Percentiles rank a stretch among this genome's conserved stretches.
These are phyloP conservation scores for Rutstroemia sp. DNA, from an alignment of 2,329 filamentous ascomycete species.

Conservation along the genomic window DNA sequence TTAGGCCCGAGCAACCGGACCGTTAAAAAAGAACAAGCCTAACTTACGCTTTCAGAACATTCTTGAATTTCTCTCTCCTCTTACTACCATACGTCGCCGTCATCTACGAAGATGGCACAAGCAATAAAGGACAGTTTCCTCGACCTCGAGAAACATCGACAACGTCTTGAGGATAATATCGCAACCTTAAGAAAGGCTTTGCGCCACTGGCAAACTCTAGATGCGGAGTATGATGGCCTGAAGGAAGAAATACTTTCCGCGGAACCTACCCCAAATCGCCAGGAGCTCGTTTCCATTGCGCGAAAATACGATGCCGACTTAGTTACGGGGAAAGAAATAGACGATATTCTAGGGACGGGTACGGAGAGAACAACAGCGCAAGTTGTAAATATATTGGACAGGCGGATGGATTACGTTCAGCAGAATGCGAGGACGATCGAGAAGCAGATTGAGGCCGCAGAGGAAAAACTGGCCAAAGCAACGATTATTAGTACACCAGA, in stretches of 20 bases:
- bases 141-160: conserved; percentile 67
- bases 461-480: conserved; percentile 62
- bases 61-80: background rate
- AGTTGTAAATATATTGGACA: conserved; percentile 59
- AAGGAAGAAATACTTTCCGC: conserved; percentile 65
- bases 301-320: conserved; percentile 47
- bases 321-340: conserved; percentile 50
- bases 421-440: conserved; percentile 70
- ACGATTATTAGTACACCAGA: conserved; percentile 53
- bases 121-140: conserved; percentile 38
- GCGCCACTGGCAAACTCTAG: conserved; percentile 83
- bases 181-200: conserved; percentile 67
- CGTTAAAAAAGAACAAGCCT: background rate
- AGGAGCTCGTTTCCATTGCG: conserved; percentile 47
- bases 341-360: conserved; percentile 37
- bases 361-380: conserved; percentile 49
- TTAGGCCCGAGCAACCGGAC: background rate
- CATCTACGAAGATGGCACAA: conserved; percentile 19
- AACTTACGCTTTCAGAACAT: background rate
- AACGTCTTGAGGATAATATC: conserved; percentile 69
- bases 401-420: conserved; percentile 82
- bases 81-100: background rate
- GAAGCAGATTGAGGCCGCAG: conserved; percentile 57
- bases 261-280: conserved; percentile 36
- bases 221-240: conserved; percentile 83